Evolutionary conservation across 2,329 filamentous ascomycete genomes (phyloP), one percentile per base, ranked within the genome.

Genomic region (Aspergillus cejpii): DNA sequence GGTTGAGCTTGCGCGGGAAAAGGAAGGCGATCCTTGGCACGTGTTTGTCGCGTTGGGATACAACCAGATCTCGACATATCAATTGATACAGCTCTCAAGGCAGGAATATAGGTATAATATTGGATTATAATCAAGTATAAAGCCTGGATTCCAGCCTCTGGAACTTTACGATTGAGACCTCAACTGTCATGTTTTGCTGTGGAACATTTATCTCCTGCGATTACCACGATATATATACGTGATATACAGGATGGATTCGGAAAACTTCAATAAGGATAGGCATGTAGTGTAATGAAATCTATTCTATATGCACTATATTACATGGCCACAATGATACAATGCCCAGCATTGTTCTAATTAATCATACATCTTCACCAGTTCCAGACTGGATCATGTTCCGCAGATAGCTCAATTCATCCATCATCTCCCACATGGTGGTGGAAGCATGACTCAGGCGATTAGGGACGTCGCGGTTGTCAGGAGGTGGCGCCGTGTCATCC

Each of bases 351-450:
- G 23, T 39, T 24, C 7, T 10, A 11, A 26, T 4, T 21, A 42
- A n/a, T 33, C n/a, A 37, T 6, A 54, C 19, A 15, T 51, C 58
- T 28, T 57, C 49, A 52, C 21, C 39, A 20, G 31, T 26, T 52
- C 59, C 63, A 46, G 59, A 59, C 43, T 66, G 62, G 26, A 77
- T 76, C 47, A 73, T 64, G 42, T 67, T 65, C 19, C 72, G 71
- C 31, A 77, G 58, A 55, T 77, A 77, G 43, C 72, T 72, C 58
- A 77, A 60, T 49, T 77, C 74, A 49, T 72, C 69, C 54, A 77
- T 65, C 46, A 77, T 58, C 50, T 74, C 68, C 50, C 71, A 67
- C 62, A 77, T 71, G 14, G 65, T 66, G 27, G 57, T 64, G 37
- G 57, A 56, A 5, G 49, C 45, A 40, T 54, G 44, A 38, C 55